These are phyloP conservation scores for Spatholobus suberectus DNA, from an alignment of 306 rosid species.

Conservation along the genomic window DNA sequence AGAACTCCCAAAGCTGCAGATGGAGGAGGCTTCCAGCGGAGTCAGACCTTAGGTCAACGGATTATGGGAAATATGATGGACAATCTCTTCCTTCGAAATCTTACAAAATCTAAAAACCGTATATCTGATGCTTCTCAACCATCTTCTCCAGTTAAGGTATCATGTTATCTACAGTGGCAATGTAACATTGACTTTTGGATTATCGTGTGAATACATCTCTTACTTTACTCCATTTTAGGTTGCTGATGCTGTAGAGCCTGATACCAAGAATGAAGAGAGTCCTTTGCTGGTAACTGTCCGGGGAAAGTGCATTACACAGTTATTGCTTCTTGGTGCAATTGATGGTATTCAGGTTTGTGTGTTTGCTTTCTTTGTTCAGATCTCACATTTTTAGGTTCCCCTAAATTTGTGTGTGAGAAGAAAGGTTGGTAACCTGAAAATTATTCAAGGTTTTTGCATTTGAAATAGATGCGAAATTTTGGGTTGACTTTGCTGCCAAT, in stretches of 20 bases:
- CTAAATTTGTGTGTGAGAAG: background rate
- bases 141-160: slow-evolving; percentile 86
- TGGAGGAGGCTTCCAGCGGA: slow-evolving; percentile 68
- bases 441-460: background rate
- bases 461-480: slow-evolving; percentile 10
- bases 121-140: slow-evolving; percentile 79
- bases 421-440: background rate
- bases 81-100: slow-evolving; percentile 89
- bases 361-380: slow-evolving; percentile 28
- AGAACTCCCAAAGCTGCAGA: slow-evolving; percentile 66
- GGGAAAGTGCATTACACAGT: slow-evolving; percentile 94
- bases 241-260: slow-evolving; percentile 71
- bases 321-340: slow-evolving; percentile 85
- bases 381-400: slow-evolving; percentile 21
- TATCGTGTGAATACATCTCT: slow-evolving; percentile 11
- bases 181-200: slow-evolving; percentile 31
- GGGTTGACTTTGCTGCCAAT: slow-evolving; percentile 33
- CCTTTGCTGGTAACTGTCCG: slow-evolving; percentile 79
- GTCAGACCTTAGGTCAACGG: slow-evolving; percentile 94
- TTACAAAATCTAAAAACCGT: slow-evolving; percentile 71
- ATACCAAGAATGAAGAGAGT: slow-evolving; percentile 75
- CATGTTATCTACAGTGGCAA: background rate
- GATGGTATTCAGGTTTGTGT: slow-evolving; percentile 92
- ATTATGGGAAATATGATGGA: slow-evolving; percentile 96
- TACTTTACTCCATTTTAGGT: slow-evolving; percentile 57